A percentile compares a stretch with the other conserved stretches of the same genome.
Conservation (phyloP, 164 flowering plant genomes). For the Aristolochia californica region DNA sequence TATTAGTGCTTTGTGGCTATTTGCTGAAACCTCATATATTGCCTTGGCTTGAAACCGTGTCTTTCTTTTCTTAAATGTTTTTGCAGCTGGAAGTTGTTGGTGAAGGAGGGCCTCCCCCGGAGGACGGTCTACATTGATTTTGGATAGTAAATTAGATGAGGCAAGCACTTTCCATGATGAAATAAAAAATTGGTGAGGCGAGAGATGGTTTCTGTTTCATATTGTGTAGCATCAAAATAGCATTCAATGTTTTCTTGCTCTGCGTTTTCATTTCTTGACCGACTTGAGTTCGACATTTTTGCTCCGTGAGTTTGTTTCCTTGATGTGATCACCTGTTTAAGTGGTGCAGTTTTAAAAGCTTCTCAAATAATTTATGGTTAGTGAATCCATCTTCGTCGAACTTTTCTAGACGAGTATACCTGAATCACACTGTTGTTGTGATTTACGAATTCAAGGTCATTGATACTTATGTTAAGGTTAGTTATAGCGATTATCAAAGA, state of each 20-base stretch:
- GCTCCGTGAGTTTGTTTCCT: conserved; percentile 4
- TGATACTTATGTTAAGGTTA: no score
- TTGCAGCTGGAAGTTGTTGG: conserved; percentile 74
- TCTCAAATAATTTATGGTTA: no score
- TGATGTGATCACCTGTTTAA: conserved; percentile 1
- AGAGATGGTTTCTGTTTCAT: conserved; percentile 10
- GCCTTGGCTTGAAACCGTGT: no score
- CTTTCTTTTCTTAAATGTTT: background rate
- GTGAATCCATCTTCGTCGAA: no score
- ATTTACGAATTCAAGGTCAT: no score
- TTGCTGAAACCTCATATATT: no score
- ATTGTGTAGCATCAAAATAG: conserved; percentile 12
- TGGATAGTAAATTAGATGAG: conserved; percentile 14
- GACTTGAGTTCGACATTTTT: conserved; percentile 6
- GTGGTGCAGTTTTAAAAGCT: conserved; percentile 11
- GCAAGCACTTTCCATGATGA: conserved; percentile 15
- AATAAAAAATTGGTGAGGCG: conserved; percentile 32
- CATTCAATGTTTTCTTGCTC: conserved; percentile 10
- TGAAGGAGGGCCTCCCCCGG: conserved; percentile 56
- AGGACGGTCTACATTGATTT: conserved; percentile 36
- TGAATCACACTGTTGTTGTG: no score
- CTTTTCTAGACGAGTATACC: no score
- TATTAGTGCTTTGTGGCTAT: no score
- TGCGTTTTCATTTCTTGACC: conserved; percentile 7
- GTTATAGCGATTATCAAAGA: no score